Conservation (phyloP, 1,284 basidiomycete genomes). For the Porogramme epimiltina region DNA sequence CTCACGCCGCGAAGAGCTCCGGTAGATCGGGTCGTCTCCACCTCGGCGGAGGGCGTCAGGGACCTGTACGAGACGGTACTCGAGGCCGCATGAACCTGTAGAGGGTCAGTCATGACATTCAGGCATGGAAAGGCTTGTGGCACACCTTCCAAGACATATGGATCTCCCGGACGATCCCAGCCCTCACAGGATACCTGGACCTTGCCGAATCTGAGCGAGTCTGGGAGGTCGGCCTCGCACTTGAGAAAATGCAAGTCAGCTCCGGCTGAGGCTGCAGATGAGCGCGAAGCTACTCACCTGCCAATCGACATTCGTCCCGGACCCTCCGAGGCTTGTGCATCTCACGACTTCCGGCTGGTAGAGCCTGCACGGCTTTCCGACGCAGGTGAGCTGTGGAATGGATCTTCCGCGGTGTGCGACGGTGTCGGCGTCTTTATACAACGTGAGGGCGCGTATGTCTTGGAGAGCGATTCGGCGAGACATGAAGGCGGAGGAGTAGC, state of each 20-base stretch:
- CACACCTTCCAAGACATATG: constrained; percentile 82
- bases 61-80: constrained; percentile 76
- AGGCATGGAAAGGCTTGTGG: too few relatives aligned
- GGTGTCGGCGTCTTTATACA: constrained; percentile 75
- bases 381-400: constrained; percentile 78
- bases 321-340: constrained; percentile 79
- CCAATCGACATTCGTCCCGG: constrained; percentile 82
- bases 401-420: constrained; percentile 64
- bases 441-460: constrained; percentile 75
- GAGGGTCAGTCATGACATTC: not conserved
- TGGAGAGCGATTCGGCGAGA: constrained; percentile 64
- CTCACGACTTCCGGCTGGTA: constrained; percentile 87
- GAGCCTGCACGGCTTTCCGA: constrained; percentile 74
- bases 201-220: constrained; percentile 76
- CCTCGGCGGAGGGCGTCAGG: constrained; percentile 48
- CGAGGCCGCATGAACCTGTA: constrained; percentile 79
- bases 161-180: constrained; percentile 79
- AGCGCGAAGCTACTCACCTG: constrained; percentile 50
- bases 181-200: constrained; percentile 90
- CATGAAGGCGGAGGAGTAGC: constrained; percentile 41
- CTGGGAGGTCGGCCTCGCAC: constrained; percentile 91
- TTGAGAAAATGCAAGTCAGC: constrained; percentile 30
- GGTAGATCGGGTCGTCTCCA: constrained; percentile 21
- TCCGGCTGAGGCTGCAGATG: not conserved
- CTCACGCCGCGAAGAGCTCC: constrained; percentile 12